Evolutionary conservation across 2,329 filamentous ascomycete species (phyloP).

Genomic region (Xylariaceae sp.): DNA sequence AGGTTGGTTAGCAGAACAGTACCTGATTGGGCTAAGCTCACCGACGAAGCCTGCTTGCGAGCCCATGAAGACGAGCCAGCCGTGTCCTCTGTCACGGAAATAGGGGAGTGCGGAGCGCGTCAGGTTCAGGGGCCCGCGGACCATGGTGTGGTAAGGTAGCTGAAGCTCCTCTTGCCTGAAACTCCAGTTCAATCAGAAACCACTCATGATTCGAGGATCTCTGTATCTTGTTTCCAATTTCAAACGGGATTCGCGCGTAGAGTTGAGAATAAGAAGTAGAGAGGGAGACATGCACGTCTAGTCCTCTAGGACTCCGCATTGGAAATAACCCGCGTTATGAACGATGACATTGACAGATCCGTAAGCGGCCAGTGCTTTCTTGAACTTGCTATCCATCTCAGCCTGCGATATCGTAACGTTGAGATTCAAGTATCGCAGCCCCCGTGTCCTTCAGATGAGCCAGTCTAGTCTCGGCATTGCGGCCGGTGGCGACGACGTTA

Average conservation of each 20-base stretch:
- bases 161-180: conserved; percentile 16
- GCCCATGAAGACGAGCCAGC: conserved; percentile 29
- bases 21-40: conserved; percentile 20
- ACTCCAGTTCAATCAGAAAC: not conserved
- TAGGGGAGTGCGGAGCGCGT: conserved; percentile 29
- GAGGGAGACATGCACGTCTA: conserved; percentile 15
- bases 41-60: conserved; percentile 30
- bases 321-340: conserved; percentile 37
- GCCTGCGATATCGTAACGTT: conserved; percentile 23
- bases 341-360: conserved; percentile 36
- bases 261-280: not conserved
- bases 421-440: conserved; percentile 28
- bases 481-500: conserved; percentile 40
- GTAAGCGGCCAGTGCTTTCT: conserved; percentile 18
- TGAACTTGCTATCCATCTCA: conserved; percentile 17
- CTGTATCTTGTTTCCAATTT: no score
- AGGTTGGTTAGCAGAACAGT: conserved; percentile 9
- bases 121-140: conserved; percentile 33
- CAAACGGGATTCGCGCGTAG: not conserved
- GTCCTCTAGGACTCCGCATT: conserved; percentile 28
- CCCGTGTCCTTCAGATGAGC: conserved; percentile 34
- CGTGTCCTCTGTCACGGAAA: conserved; percentile 23
- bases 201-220: no score
- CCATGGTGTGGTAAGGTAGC: conserved; percentile 26
- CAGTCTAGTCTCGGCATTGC: conserved; percentile 33